Evolutionary conservation across 768 basidiomycete species (phyloP), one percentile per base, ranked within the genome.

Genomic region (Lyophyllum decastes): DNA sequence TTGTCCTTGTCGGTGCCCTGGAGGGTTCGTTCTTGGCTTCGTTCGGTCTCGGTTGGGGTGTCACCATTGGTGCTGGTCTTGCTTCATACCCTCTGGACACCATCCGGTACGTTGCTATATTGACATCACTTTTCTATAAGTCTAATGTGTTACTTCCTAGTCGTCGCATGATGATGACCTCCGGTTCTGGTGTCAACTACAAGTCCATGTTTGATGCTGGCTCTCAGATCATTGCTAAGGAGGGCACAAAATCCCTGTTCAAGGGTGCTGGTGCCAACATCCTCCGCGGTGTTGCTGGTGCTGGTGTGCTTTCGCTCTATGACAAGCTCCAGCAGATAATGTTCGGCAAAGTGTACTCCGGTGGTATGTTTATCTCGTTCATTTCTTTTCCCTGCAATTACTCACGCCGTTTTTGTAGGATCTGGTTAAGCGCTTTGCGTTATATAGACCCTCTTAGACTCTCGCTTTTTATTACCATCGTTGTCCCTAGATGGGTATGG

Each of bases 161-260:
- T 89, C 95, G 97, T 89, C 94, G 97, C 68, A 99, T 99, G 97
- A 99, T 99, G 97, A 98, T 98, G 96, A 98, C 97, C 35, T 98
- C 96, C 22, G 97, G 96, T 68, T 89, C 87, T 68, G 85, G 85
- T 68, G 87, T 90, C 60, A 95, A 98, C 88, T 98, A 98, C 89
- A 96, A 95, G 85, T 93, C 92, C 66, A 98, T 98, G 95, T 90
- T 96, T 76, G 95, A 98, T 70, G 95, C 95, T 71, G 94, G 87
- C 60, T 84, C 90, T 27, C 94, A 77, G 78, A 98, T 99, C 72
- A 70, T 98, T 68, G 88, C 87, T 72, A 96, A 96, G 84, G 97
- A 99, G 82, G 97, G 97, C 69, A 76, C 81, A 58, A 91, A 89
- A 77, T 98, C 96, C 10, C 85, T 98, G 72, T 98, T 98, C 90